phyloP scores from a whole-genome alignment of 495 filamentous ascomycete species.

The Aspergillus campestris region DNA sequence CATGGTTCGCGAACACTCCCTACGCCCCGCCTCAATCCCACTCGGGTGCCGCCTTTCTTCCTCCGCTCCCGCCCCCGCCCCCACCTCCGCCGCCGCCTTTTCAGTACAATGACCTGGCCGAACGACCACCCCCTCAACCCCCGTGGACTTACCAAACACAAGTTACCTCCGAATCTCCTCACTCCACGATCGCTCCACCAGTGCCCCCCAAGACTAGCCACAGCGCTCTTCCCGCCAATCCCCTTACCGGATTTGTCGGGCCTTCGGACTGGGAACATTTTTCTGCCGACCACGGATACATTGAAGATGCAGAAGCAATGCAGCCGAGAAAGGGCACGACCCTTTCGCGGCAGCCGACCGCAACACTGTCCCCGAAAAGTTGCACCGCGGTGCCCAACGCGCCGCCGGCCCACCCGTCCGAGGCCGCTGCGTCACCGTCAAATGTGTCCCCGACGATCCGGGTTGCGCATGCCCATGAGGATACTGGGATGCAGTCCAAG shows the following conservation, averaged over 20 bases:
- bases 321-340: conserved; percentile 12
- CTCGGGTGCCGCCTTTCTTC: conserved; percentile 6
- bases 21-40: conserved; percentile 12
- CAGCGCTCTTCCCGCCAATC: conserved; percentile 10
- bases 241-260: conserved; percentile 43
- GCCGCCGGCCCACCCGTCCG: not conserved
- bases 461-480: conserved; percentile 5
- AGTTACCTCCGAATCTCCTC: not conserved
- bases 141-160: not conserved
- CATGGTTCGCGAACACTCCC: conserved; percentile 16
- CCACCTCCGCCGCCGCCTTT: conserved; percentile 27
- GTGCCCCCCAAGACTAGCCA: conserved; percentile 16
- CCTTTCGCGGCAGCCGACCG: conserved; percentile 7
- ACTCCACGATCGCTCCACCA: conserved; percentile 13
- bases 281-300: conserved; percentile 22
- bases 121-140: not conserved
- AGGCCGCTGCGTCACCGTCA: conserved; percentile 1
- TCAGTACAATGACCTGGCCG: conserved; percentile 6
- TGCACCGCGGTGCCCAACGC: not conserved
- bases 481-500: not conserved
- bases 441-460: conserved; percentile 4
- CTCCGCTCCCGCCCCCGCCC: conserved; percentile 24
- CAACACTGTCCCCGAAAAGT: conserved; percentile 5
- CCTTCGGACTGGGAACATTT: conserved; percentile 58
- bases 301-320: conserved; percentile 27